Evolutionary conservation across 164 flowering plant genomes (phyloP), one percentile per base, ranked within the genome.

Genomic region (Dillenia turbinata): DNA sequence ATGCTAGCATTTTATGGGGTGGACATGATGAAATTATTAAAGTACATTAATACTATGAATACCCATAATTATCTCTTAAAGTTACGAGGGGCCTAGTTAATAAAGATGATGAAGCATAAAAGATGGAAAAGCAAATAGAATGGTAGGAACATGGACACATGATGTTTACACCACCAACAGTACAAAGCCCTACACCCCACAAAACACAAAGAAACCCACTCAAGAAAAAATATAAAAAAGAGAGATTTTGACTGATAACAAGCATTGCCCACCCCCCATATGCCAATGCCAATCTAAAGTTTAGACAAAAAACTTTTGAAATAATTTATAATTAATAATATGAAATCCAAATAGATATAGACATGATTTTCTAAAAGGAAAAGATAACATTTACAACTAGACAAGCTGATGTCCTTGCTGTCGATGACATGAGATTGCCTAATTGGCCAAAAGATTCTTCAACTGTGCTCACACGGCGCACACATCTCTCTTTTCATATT

Each of bases 251-350:
- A 26, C 33, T 67, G 68, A 73, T 61, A 44, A 48, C 50, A 57
- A 58, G 59, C 57, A 24, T 52, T 70, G 75, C 57, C 63, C 76
- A 58, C 71, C 75, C 75, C 68, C 73, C 75, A 68, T 73, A 59
- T 68, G 71, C 16, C 61, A 49, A 59, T 63, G 56, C 61, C 52
- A 24, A 26, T 61, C 17, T 62, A 49, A 52, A 44, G 12, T 44
- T 51, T 19, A 45, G 9, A 2, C n/a, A 9, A 13, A 63, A 48
- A 53, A 69, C 17, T 22, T 47, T 47, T 13, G 12, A 60, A 19
- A 8, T 24, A 17, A 56, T 33, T 12, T 1, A 40, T 45, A 44
- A 9, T n/a, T 17, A 54, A 44, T 45, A 44, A 45, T 44, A 1
- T 12, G 3, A 14, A 12, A 46, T 5, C 13, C 33, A 12, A 17